These are phyloP conservation scores for Hypoxylon trugodes DNA, from an alignment of 495 filamentous ascomycete genomes.

Conservation along the genomic window DNA sequence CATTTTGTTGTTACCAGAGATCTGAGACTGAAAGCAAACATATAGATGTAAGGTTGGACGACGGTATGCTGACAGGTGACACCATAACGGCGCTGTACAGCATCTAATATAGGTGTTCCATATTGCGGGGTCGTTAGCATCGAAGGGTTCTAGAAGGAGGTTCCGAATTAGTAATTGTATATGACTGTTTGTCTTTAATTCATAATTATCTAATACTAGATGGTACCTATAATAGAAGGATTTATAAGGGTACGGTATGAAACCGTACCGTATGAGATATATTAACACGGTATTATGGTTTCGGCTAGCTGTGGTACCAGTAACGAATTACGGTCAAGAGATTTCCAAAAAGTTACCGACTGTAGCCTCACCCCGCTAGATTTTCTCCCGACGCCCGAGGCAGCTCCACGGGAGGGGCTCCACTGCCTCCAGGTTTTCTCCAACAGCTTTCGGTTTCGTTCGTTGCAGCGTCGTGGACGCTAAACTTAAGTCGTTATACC, in stretches of 20 bases:
- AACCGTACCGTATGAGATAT: too few species aligned
- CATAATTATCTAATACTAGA: too few species aligned
- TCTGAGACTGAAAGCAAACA: too few species aligned
- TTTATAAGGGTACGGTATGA: neutral
- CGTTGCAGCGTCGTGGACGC: slow-evolving; percentile 24
- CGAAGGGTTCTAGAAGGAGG: slow-evolving; percentile 1
- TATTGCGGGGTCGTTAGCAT: slow-evolving; percentile 12
- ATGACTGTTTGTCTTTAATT: too few species aligned
- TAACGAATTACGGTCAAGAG: slow-evolving; percentile 30
- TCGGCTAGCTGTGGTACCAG: slow-evolving; percentile 2
- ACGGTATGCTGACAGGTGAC: neutral
- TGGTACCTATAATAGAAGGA: neutral
- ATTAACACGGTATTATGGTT: slow-evolving; percentile 7
- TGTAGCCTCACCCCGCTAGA: slow-evolving; percentile 24
- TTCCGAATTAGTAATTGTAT: neutral
- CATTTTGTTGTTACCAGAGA: slow-evolving; percentile 13
- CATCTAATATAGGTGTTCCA: too few species aligned
- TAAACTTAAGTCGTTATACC: slow-evolving; percentile 20
- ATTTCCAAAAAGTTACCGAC: slow-evolving; percentile 37
- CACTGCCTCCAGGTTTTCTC: slow-evolving; percentile 37
- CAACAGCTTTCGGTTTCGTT: slow-evolving; percentile 18
- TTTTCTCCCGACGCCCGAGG: slow-evolving; percentile 41
- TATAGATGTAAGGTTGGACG: too few species aligned
- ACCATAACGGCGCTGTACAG: neutral
- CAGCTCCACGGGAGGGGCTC: slow-evolving; percentile 6